Conservation (phyloP, 2,329 filamentous ascomycete species). For the Falciphora oryzae region DNA sequence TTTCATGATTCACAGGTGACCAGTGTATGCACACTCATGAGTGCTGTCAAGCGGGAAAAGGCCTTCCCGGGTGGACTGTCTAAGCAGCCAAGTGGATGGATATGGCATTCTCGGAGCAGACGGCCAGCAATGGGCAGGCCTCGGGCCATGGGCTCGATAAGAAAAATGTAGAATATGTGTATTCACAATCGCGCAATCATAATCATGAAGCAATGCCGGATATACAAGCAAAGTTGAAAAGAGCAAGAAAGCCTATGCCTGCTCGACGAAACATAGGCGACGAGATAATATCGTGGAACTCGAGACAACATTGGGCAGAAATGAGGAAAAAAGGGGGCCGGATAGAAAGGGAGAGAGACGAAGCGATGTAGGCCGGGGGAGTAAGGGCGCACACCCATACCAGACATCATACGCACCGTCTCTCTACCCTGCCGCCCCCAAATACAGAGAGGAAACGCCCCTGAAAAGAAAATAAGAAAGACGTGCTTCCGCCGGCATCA, state of each 20-base stretch:
- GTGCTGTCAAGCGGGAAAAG: no score
- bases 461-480: neutral
- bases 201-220: conserved; percentile 1
- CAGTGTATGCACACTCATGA: no score
- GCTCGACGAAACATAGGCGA: neutral
- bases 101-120: neutral
- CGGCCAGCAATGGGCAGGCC: neutral
- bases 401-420: neutral
- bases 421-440: no score
- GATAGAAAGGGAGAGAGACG: neutral
- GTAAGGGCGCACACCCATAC: neutral
- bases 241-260: conserved; percentile 8
- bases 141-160: neutral
- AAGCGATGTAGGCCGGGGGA: no score
- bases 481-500: neutral
- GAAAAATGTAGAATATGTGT: neutral
- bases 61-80: no score
- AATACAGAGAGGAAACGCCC: neutral
- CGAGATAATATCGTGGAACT: neutral
- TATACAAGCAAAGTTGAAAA: conserved; percentile 9
- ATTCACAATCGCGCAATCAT: conserved; percentile 15
- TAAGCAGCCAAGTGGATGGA: neutral
- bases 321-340: neutral
- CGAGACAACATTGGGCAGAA: neutral
- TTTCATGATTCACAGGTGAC: neutral